Evolutionary conservation across 768 basidiomycete genomes (phyloP), one percentile per base, ranked within the genome.

Genomic region (Hortiboletus flavorubellus): DNA sequence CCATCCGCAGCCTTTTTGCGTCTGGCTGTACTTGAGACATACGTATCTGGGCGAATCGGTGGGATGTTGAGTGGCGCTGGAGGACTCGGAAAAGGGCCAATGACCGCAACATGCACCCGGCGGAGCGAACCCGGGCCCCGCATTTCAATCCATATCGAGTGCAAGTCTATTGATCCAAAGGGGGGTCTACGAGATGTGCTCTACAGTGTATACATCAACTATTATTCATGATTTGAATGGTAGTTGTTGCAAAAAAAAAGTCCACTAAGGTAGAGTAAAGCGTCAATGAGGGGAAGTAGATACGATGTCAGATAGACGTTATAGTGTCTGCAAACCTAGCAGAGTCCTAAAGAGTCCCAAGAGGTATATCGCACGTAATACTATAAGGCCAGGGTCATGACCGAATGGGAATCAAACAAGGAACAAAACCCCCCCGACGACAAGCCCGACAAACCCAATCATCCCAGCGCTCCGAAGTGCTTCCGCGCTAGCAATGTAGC

Each of bases 401-500:
- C 42, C 53, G 15, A 54, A 46, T 43, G 40, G 44, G 48, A 54
- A 59, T 67, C 75, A 84, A 54, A 79, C 63, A 33, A 78, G 66
- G 51, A 80, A 68, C 63, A 84, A 59, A 30, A 67, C 76, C 4
- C 79, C 83, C 31, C 80, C 82, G 21, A 83, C 67, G 11, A 75
- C 67, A n/a, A 78, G 65, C 5, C 75, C 80, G n/a, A 73, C 72
- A 6, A 78, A 42, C 8, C 75, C 71, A 15, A 81, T 73, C 40
- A 80, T 53, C 14, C 79, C 55, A 6, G 76, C 71, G 55, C 80
- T 81, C 39, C 74, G 74, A 38, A 85, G 73, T 2, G 75, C 70
- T 3, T 73, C 61, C 8, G 82, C 88, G 12, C 76, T 79, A 30
- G 85, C 80, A 58, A 83, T 84, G 71, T 84, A 89, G 49, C 75